Conservation (phyloP, 2,329 filamentous ascomycete species). For the Botrytis hyacinthi region DNA sequence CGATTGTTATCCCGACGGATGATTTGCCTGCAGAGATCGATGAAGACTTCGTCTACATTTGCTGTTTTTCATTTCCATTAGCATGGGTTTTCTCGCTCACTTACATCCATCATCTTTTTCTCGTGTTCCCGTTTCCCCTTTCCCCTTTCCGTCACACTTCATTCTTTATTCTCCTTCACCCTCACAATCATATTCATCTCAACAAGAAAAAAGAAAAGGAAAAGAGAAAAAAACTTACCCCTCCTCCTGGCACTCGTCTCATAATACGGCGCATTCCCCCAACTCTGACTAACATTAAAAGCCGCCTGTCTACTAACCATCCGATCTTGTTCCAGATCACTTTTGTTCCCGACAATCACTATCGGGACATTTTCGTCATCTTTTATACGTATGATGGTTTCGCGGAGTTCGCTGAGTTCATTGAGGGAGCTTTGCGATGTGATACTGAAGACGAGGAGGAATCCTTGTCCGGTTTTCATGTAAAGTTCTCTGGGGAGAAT, state of each 20-base stretch:
- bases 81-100: background rate
- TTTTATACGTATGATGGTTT: slow-evolving; percentile 73
- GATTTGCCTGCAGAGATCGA: slow-evolving; percentile 65
- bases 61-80: slow-evolving; percentile 34
- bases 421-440: slow-evolving; percentile 66
- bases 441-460: slow-evolving; percentile 73
- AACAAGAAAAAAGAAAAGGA: background rate
- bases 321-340: slow-evolving; percentile 69
- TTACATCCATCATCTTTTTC: background rate
- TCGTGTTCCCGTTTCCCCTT: background rate
- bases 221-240: slow-evolving; percentile 37
- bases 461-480: slow-evolving; percentile 74
- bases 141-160: background rate
- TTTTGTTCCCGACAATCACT: slow-evolving; percentile 73
- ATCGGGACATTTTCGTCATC: slow-evolving; percentile 67
- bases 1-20: slow-evolving; percentile 54
- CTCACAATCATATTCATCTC: background rate
- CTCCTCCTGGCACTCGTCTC: slow-evolving; percentile 66
- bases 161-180: background rate
- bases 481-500: slow-evolving; percentile 60
- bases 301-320: slow-evolving; percentile 62
- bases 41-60: slow-evolving; percentile 72
- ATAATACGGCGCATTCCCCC: slow-evolving; percentile 72
- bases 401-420: slow-evolving; percentile 68
- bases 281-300: slow-evolving; percentile 64